Percentiles rank a stretch among this genome's conserved stretches.
Conservation (phyloP, 116 monocot species). For the Papilionanthe hybrid region DNA sequence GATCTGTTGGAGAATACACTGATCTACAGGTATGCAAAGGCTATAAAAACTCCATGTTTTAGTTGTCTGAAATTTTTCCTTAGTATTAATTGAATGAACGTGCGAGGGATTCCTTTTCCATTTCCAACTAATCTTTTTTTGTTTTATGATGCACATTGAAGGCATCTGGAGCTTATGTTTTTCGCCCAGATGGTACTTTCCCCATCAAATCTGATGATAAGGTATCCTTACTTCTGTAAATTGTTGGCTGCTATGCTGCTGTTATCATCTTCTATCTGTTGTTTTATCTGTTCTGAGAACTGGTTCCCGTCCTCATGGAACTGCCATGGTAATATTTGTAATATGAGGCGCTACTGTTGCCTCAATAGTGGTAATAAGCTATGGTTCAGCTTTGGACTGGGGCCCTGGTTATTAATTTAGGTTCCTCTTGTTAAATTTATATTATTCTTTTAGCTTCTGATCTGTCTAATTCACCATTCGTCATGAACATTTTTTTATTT, state of each 20-base stretch:
- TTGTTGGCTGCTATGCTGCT: not conserved
- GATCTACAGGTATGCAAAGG: slow-evolving; percentile 70
- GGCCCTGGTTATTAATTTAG: not conserved
- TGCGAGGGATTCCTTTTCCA: not conserved
- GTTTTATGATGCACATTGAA: slow-evolving; percentile 25
- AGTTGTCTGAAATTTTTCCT: not conserved
- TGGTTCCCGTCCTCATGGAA: not conserved
- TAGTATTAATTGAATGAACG: not conserved
- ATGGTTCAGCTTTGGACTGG: not conserved
- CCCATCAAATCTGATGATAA: slow-evolving; percentile 43
- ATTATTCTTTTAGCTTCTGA: not conserved
- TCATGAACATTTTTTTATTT: not conserved
- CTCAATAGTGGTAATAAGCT: not conserved
- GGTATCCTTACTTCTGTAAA: slow-evolving; percentile 31
- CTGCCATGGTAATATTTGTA: not conserved
- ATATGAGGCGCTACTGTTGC: not conserved
- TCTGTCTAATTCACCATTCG: not conserved
- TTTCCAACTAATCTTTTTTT: slow-evolving; percentile 2
- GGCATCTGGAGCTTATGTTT: slow-evolving; percentile 99
- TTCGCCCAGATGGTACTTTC: slow-evolving; percentile 79
- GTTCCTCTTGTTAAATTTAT: not conserved
- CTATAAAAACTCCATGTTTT: not conserved
- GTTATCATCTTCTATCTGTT: not conserved
- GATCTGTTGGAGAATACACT: slow-evolving; percentile 47
- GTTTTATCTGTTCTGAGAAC: not conserved